phyloP scores from a whole-genome alignment of 108 stramenopile genomes.

The Epipyxis sp. region DNA sequence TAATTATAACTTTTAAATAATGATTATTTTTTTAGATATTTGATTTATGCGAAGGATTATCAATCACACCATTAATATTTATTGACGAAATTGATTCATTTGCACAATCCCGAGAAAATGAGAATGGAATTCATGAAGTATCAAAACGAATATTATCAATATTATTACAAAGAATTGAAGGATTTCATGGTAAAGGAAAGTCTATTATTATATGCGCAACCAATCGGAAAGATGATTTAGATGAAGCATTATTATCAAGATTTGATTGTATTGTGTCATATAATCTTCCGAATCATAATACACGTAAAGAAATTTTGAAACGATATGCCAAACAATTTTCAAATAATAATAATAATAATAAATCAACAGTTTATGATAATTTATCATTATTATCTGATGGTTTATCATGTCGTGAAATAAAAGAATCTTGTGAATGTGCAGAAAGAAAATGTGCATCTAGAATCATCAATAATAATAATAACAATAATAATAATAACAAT shows the following conservation, averaged over 20 bases:
- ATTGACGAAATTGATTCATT: conserved; percentile 46
- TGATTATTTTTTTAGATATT: conserved; percentile 25
- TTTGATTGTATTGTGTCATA: conserved; percentile 48
- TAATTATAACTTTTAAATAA: too few species aligned
- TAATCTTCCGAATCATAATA: conserved; percentile 38
- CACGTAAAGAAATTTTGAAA: conserved; percentile 41
- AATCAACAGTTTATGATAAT: neutral
- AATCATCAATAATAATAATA: neutral
- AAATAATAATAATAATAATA: neutral
- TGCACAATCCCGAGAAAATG: neutral
- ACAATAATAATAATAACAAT: too few species aligned
- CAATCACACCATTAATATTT: conserved; percentile 48
- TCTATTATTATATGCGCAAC: conserved; percentile 53
- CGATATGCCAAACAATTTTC: conserved; percentile 54
- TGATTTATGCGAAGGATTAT: conserved; percentile 49
- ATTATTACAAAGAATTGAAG: conserved; percentile 51
- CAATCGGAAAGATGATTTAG: conserved; percentile 49
- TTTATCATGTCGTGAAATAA: conserved; percentile 52
- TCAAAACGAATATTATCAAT: conserved; percentile 48
- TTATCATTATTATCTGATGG: conserved; percentile 44
- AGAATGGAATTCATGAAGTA: conserved; percentile 46
- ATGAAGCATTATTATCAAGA: conserved; percentile 44
- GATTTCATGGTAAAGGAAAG: conserved; percentile 46
- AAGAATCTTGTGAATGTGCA: conserved; percentile 51
- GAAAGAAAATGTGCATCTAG: conserved; percentile 36